Evolutionary conservation across 1,284 basidiomycete genomes (phyloP), one percentile per base, ranked within the genome.

Genomic region (Papiliotrema flavescens): DNA sequence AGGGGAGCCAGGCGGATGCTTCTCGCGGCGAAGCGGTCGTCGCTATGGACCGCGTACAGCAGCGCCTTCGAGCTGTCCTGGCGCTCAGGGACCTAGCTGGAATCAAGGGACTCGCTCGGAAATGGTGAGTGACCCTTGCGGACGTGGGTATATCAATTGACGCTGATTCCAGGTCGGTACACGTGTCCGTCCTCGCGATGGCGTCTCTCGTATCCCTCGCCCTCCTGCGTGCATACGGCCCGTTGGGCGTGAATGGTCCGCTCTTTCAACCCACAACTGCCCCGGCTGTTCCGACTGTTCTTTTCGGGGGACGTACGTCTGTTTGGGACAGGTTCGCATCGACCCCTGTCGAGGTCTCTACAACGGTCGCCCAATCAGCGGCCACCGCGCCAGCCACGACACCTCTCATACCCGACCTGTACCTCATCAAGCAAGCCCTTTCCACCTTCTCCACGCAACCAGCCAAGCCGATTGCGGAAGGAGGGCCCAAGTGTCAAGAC

Each of bases 361-460:
- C 28, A 32, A 32, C 28, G 28, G 24, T 37, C 13, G 32, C 55
- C 2, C 35, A 28, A 19, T 22, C 47, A 17, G 34, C 48, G 11
- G 32, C 45, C n/a, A 47, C 47, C 24, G 35, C 41, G n/a, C 28
- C 58, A 2, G 19, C 47, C 24, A n/a, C 54, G 39, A 59, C 61
- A 0, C 49, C 44, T 9, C 53, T 43, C 7, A 57, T 61, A 17
- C 57, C 64, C 0, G 66, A 69, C 46, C 45, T 63, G 3, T 56
- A 64, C 5, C 49, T 63, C 20, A 66, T 66, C 49, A 49, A 54
- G 19, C 58, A 68, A 40, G 64, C 64, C 3, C 45, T 68, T 15
- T 63, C 64, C 5, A 63, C 61, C 23, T 53, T 66, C n/a, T 63
- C 65, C 1, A 55, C 54, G 1, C 36, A 13, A 9, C 20, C 20